A percentile compares a stretch with the other conserved stretches of the same genome.
These are phyloP conservation scores for Ceratobasidium papillatum DNA, from an alignment of 1,284 basidiomycete genomes.

Conservation along the genomic window DNA sequence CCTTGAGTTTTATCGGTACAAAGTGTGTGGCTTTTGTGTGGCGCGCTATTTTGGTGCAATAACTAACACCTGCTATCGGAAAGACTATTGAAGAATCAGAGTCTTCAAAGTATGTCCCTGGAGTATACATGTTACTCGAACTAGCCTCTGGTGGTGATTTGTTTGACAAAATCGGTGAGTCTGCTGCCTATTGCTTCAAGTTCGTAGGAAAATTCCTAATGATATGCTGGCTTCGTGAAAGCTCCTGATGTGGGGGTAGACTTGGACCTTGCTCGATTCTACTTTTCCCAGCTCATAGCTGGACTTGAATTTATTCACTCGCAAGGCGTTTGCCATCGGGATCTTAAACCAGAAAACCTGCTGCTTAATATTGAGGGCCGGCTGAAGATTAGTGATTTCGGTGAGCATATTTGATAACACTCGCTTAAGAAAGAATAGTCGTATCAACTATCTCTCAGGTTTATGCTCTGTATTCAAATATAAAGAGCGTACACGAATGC, in stretches of 20 bases:
- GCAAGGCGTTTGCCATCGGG: conserved; percentile 94
- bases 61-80: conserved; percentile 56
- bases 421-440: neutral
- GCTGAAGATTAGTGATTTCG: conserved; percentile 96
- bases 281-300: conserved; percentile 87
- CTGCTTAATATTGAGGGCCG: conserved; percentile 80
- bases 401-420: conserved; percentile 50
- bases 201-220: neutral
- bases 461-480: conserved; percentile 91
- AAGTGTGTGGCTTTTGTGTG: conserved; percentile 7
- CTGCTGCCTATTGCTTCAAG: conserved; percentile 44
- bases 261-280: conserved; percentile 89
- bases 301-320: conserved; percentile 85
- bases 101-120: conserved; percentile 69
- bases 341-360: conserved; percentile 96
- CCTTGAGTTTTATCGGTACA: conserved; percentile 69
- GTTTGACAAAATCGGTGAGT: conserved; percentile 95
- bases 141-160: conserved; percentile 93
- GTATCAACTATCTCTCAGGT: neutral
- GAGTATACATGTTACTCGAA: conserved; percentile 93
- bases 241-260: conserved; percentile 88
- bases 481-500: conserved; percentile 81
- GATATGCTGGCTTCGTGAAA: conserved; percentile 48
- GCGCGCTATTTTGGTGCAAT: neutral
- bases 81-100: conserved; percentile 77